Evolutionary conservation across 805 yeast genomes (phyloP), one percentile per base, ranked within the genome.

Genomic region (Danielozyma ontarioensis): DNA sequence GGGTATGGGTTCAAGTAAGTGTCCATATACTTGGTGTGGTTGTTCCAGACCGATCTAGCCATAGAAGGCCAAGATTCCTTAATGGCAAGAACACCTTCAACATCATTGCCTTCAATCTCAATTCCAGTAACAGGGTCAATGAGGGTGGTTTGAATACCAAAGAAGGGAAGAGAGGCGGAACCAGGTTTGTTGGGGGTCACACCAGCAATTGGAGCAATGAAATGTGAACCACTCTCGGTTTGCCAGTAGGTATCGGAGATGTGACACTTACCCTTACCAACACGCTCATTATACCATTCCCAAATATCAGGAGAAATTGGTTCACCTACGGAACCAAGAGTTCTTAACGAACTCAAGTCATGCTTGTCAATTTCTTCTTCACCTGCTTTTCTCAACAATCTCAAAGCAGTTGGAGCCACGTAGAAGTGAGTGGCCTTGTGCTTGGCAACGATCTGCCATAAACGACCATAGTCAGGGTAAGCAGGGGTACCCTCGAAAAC

Each of bases 401-500:
- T 74, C 49, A 83, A 65, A 10, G 90, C 90, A 24, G 93, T 83
- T 49, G 93, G 93, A 4, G 93, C 93, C 46, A 83, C 86, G 57
- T 83, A 83, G 59, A 83, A 83, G 54, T 83, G 90, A 16, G 82
- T 82, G 25, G 78, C 87, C 54, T 72, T 76, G 62, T 82, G 74
- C 51, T 73, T 67, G 48, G 80, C 81, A 40, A 83, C 77, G 50
- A 83, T 80, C 45, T 79, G 78, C 88, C 89, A 84, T 53, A 80
- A 81, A 58, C 95, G 76, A 19, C 86, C 80, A 53, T 69, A 82
- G 50, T 77, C 76, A 43, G 95, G 94, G 58, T 80, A 83, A 16
- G 88, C 85, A 25, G 95, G 95, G 11, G 95, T 84, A 45, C 90
- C 89, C 66, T 84, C 94, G 53, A 82, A 84, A 23, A 84, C 83